Conservation (phyloP, 2,329 filamentous ascomycete species). For the Colletotrichum sidae region DNA sequence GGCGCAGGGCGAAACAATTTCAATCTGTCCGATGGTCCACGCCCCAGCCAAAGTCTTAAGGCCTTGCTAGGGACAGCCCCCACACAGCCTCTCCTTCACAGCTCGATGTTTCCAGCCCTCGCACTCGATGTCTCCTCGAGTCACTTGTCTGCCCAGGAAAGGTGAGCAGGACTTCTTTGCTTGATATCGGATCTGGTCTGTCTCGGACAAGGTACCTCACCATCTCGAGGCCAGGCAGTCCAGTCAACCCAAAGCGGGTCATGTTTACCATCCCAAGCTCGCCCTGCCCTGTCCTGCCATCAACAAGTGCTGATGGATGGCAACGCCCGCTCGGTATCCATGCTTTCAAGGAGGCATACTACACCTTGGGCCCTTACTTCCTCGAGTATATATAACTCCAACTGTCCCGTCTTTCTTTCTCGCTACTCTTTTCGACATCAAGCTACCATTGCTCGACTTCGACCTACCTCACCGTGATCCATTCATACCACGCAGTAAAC, state of each 20-base stretch:
- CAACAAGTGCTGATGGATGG: slow-evolving; percentile 16
- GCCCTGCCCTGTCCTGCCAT: slow-evolving; percentile 12
- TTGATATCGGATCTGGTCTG: neutral
- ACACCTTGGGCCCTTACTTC: neutral
- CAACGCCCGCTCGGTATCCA: slow-evolving; percentile 19
- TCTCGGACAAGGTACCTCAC: slow-evolving; percentile 12
- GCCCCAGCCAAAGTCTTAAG: slow-evolving; percentile 4
- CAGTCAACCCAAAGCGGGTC: slow-evolving; percentile 17
- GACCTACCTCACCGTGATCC: no score
- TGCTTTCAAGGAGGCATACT: slow-evolving; percentile 24
- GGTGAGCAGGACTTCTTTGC: no score
- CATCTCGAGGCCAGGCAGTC: slow-evolving; percentile 11
- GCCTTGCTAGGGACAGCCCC: slow-evolving; percentile 4
- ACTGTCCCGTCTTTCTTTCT: no score
- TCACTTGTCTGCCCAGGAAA: slow-evolving; percentile 7
- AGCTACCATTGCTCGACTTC: no score
- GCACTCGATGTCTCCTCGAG: slow-evolving; percentile 2
- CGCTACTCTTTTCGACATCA: no score
- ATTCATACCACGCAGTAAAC: neutral
- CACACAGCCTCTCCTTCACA: slow-evolving; percentile 5
- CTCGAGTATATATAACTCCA: slow-evolving; percentile 7
- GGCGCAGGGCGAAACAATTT: slow-evolving; percentile 21
- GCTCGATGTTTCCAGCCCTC: neutral
- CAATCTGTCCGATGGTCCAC: slow-evolving; percentile 11
- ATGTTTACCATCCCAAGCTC: slow-evolving; percentile 8